phyloP scores from a whole-genome alignment of 495 filamentous ascomycete genomes.

The Aspergillus biplanus region DNA sequence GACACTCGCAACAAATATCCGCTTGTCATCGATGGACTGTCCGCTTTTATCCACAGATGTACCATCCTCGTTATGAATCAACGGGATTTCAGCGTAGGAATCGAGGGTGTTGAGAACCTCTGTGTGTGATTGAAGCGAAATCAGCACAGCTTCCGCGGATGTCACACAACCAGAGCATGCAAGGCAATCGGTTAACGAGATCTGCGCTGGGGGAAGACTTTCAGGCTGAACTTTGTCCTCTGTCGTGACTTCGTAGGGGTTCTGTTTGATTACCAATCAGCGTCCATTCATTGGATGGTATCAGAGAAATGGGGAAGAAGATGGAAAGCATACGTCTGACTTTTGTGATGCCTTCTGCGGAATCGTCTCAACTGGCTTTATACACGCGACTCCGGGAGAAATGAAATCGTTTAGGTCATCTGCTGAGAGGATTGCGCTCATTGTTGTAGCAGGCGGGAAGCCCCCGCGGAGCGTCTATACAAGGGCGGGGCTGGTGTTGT shows the following conservation, averaged over 20 bases:
- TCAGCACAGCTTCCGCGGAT: constrained; percentile 92
- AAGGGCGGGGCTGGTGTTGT: background rate
- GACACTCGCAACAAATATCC: constrained; percentile 86
- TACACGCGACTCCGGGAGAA: constrained; percentile 93
- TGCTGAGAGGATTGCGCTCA: constrained; percentile 95
- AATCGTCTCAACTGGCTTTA: constrained; percentile 93
- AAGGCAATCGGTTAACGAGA: constrained; percentile 95
- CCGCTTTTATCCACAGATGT: constrained; percentile 31
- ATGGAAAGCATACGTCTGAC: constrained; percentile 30
- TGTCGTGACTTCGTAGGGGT: constrained; percentile 83
- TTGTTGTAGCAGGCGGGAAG: constrained; percentile 46
- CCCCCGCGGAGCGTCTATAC: constrained; percentile 13
- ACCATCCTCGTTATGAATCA: constrained; percentile 23
- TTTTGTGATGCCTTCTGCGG: constrained; percentile 55
- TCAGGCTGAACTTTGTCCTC: constrained; percentile 74
- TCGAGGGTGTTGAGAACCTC: constrained; percentile 88
- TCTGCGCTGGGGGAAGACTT: constrained; percentile 71
- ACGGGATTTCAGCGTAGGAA: constrained; percentile 56
- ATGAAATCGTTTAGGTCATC: constrained; percentile 99
- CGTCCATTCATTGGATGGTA: constrained; percentile 14
- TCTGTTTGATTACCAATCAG: constrained; percentile 49
- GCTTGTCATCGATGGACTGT: constrained; percentile 50
- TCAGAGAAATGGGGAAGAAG: background rate
- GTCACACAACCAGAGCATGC: constrained; percentile 98
- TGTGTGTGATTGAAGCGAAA: constrained; percentile 86